Conservation (phyloP, 495 filamentous ascomycete species). For the Echria macrotheca region DNA sequence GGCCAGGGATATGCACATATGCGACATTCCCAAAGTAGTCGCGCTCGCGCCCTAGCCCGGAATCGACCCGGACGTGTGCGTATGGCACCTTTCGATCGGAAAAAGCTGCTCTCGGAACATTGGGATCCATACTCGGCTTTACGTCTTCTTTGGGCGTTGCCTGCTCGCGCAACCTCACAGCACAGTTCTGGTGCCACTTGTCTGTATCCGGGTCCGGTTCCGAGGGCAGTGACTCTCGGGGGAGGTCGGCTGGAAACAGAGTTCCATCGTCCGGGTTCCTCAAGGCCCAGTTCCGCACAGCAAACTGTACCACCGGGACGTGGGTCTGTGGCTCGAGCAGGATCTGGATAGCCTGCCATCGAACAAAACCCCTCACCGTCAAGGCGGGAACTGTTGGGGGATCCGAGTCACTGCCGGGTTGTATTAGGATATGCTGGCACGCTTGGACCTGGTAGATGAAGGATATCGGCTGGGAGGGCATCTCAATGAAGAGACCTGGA, state of each 20-base stretch:
- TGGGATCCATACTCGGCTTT: conserved; percentile 21
- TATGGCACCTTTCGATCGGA: conserved; percentile 18
- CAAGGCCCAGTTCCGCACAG: conserved; percentile 70
- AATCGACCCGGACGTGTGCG: conserved; percentile 17
- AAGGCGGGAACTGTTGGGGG: conserved; percentile 76
- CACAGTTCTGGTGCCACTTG: conserved; percentile 74
- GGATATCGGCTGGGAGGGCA: conserved; percentile 67
- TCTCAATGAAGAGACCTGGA: conserved; percentile 67
- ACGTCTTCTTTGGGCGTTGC: conserved; percentile 33
- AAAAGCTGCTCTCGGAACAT: conserved; percentile 19
- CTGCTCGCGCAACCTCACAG: conserved; percentile 46
- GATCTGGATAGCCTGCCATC: conserved; percentile 91
- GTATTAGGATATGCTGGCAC: conserved; percentile 70
- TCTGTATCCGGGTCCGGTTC: conserved; percentile 72
- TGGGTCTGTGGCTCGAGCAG: conserved; percentile 86
- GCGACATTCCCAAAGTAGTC: conserved; percentile 23
- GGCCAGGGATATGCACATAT: conserved; percentile 20
- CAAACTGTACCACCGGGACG: conserved; percentile 73
- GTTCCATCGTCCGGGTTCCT: conserved; percentile 63
- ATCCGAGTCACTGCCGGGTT: conserved; percentile 63
- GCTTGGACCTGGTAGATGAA: conserved; percentile 90
- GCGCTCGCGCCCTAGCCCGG: conserved; percentile 16
- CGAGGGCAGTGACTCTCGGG: conserved; percentile 67
- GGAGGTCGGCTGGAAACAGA: conserved; percentile 72
- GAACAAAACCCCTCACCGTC: conserved; percentile 75